Conservation (phyloP, 768 basidiomycete species). For the Tylopilus plumbeoviolaceoides region DNA sequence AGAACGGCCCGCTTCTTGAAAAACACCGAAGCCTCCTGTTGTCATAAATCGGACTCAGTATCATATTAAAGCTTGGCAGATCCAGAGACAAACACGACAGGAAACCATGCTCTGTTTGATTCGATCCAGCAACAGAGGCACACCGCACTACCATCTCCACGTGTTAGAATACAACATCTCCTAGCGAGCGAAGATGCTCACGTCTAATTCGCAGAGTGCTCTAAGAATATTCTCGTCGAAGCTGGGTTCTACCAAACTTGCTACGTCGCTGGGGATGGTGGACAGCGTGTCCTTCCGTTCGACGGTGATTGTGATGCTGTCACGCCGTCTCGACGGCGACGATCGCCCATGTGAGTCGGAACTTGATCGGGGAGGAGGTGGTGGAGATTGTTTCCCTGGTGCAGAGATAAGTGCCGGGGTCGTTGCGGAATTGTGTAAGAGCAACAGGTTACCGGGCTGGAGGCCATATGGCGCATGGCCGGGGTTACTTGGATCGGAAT, state of each 20-base stretch:
- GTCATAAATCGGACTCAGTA: slow-evolving; percentile 10
- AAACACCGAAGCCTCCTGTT: slow-evolving; percentile 86
- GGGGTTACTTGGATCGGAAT: slow-evolving; percentile 43
- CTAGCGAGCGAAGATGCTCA: slow-evolving; percentile 40
- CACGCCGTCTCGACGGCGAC: slow-evolving; percentile 51
- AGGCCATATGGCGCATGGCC: slow-evolving; percentile 32
- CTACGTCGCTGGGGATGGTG: slow-evolving; percentile 37
- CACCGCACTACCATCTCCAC: slow-evolving; percentile 62
- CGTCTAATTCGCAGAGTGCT: slow-evolving; percentile 91
- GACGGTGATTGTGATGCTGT: slow-evolving; percentile 41
- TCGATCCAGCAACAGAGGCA: slow-evolving; percentile 89
- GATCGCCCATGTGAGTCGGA: slow-evolving; percentile 52
- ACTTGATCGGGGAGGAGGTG: slow-evolving; percentile 61
- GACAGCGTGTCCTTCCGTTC: slow-evolving; percentile 49
- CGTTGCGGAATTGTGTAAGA: slow-evolving; percentile 44
- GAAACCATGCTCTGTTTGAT: slow-evolving; percentile 97
- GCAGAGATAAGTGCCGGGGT: slow-evolving; percentile 31
- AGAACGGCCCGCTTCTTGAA: slow-evolving; percentile 90
- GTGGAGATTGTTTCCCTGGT: slow-evolving; percentile 44
- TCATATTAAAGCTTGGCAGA: not conserved
- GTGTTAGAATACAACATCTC: slow-evolving; percentile 8
- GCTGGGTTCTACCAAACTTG: slow-evolving; percentile 69
- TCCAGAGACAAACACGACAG: slow-evolving; percentile 62
- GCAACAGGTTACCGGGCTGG: slow-evolving; percentile 32
- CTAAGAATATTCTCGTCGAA: slow-evolving; percentile 93